Conservation (phyloP, 495 filamentous ascomycete species). For the Xylaria intraflava region DNA sequence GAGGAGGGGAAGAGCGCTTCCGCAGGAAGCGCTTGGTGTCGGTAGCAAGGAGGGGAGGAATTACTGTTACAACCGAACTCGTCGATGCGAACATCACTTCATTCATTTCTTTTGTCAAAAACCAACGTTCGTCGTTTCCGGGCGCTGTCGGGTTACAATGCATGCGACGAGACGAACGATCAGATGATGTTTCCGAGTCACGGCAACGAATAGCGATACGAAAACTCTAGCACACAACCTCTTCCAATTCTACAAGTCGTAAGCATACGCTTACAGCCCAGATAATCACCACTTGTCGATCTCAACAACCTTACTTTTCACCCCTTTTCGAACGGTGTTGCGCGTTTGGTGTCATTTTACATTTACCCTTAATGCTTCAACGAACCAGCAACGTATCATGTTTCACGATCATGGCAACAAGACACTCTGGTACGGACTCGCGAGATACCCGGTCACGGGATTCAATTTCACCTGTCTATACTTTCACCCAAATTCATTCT, state of each 20-base stretch:
- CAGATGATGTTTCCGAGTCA: slow-evolving; percentile 14
- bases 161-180: slow-evolving; percentile 24
- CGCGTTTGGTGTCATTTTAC: slow-evolving; percentile 24
- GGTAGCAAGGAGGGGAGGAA: background rate
- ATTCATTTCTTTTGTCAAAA: slow-evolving; percentile 39
- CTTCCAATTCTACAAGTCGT: slow-evolving; percentile 11
- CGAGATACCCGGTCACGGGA: slow-evolving; percentile 3
- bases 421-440: background rate
- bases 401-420: background rate
- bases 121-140: slow-evolving; percentile 20
- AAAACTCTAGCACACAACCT: slow-evolving; percentile 1
- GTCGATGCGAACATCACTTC: slow-evolving; percentile 40
- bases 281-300: slow-evolving; percentile 12
- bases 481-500: background rate
- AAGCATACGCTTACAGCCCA: slow-evolving; percentile 6
- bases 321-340: slow-evolving; percentile 21
- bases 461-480: background rate
- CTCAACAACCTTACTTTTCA: slow-evolving; percentile 17
- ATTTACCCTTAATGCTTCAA: slow-evolving; percentile 24
- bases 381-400: slow-evolving; percentile 15
- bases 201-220: slow-evolving; percentile 11
- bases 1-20: slow-evolving; percentile 8
- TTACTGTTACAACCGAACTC: slow-evolving; percentile 25
- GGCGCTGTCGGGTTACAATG: slow-evolving; percentile 20
- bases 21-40: slow-evolving; percentile 1